Conservation (phyloP, 1,284 basidiomycete species). For the Sutorius eximius region DNA sequence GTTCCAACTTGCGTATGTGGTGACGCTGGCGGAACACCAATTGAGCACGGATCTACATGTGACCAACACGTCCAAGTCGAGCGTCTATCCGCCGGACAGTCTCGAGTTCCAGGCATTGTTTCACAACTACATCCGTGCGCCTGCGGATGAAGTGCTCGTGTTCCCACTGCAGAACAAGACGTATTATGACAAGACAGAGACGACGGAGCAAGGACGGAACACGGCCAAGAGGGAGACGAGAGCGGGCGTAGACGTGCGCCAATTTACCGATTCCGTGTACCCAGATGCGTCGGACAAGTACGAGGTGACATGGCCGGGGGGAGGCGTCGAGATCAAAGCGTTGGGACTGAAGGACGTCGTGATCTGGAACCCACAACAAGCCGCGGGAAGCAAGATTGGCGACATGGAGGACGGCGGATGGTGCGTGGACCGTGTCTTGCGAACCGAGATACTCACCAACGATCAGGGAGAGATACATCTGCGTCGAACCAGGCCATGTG, state of each 20-base stretch:
- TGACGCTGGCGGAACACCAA: slow-evolving; percentile 74
- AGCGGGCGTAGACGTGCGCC: slow-evolving; percentile 59
- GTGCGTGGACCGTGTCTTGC: slow-evolving; percentile 43
- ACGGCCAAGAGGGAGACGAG: slow-evolving; percentile 62
- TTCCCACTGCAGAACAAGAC: slow-evolving; percentile 57
- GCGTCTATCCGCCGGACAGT: slow-evolving; percentile 34
- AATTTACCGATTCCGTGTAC: slow-evolving; percentile 74
- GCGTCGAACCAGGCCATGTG: slow-evolving; percentile 86
- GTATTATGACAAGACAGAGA: slow-evolving; percentile 80
- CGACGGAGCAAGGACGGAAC: slow-evolving; percentile 48
- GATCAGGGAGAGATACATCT: slow-evolving; percentile 74
- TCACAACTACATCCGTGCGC: slow-evolving; percentile 83
- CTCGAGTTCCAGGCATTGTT: slow-evolving; percentile 86
- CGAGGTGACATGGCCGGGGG: slow-evolving; percentile 58
- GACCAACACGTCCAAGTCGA: slow-evolving; percentile 58
- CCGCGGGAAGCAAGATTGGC: slow-evolving; percentile 65
- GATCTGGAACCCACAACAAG: slow-evolving; percentile 83
- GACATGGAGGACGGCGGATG: slow-evolving; percentile 89
- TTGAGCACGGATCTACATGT: slow-evolving; percentile 80
- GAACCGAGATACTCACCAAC: slow-evolving; percentile 1
- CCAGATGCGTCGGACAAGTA: slow-evolving; percentile 60
- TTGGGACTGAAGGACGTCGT: slow-evolving; percentile 74
- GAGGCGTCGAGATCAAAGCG: slow-evolving; percentile 57
- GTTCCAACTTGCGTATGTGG: slow-evolving; percentile 75
- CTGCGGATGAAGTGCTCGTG: slow-evolving; percentile 56